Evolutionary conservation across 345 rosid species (phyloP), one percentile per base, ranked within the genome.

Genomic region (Gossypium rotundifolium): DNA sequence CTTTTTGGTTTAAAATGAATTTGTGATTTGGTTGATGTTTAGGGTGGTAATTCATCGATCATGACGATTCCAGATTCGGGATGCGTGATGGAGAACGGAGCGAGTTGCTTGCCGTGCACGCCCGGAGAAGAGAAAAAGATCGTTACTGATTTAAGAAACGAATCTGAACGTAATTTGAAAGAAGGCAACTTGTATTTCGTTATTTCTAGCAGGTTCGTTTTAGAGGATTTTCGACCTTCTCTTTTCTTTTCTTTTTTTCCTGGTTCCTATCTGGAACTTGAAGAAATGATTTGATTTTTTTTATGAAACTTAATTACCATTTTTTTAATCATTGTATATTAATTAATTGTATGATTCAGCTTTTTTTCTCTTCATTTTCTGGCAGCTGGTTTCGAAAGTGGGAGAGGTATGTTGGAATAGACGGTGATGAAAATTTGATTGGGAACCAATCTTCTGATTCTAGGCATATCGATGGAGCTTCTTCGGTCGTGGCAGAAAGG

Each of bases 1-100:
- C n/a, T 3, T 10, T 22, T 3, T 18, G 42, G 2, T 2, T 22
- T 40, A 4, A 9, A 51, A 25, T 9, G 42, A 45, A 18, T 49
- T 20, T 67, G 59, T 22, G 25, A 5, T 67, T 60, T 6, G 20
- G 55, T 68, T 75, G 70, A 20, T 64, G 17, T 70, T 33, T 60
- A 81, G 87, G 73, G 72, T 13, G 33, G 59, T 65, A 70, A 23
- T 57, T 11, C 25, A 57, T 57, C 29, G 29, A 22, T 57, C 62
- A 57, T 57, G 62, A 57, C 29, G 62, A 22, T 57, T 57, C 62
- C 22, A 11, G 62, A 57, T 22, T 57, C 62, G 11, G 62, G 62
- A 10, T 57, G 22, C 62, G 23, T 57, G 29, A 57, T 57, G 62
- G 29, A 18, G 27, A 6, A 57, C 29, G 29, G 62, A 6, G 62